Conservation (phyloP, 2,329 filamentous ascomycete species). For the Colletotrichum neosansevieriae region DNA sequence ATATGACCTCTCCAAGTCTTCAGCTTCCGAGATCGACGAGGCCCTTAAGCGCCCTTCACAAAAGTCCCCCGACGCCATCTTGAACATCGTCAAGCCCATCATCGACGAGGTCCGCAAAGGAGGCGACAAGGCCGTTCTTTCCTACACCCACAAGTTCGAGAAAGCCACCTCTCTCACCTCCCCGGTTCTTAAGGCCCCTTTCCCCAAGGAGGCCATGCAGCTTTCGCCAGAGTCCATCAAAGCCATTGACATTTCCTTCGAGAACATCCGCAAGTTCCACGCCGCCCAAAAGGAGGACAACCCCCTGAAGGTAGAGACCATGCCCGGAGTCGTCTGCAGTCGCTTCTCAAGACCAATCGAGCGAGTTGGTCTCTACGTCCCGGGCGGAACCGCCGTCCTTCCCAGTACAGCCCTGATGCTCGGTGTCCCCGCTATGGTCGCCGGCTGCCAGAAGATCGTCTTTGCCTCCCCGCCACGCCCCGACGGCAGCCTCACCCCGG, state of each 20-base stretch:
- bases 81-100: constrained; percentile 91
- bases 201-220: constrained; percentile 87
- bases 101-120: constrained; percentile 86
- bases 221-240: constrained; percentile 81
- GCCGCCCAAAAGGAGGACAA: constrained; percentile 88
- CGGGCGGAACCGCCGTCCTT: constrained; percentile 95
- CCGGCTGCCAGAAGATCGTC: constrained; percentile 94
- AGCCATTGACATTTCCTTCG: constrained; percentile 93
- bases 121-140: constrained; percentile 88
- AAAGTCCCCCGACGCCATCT: constrained; percentile 92
- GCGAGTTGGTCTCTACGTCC: constrained; percentile 95
- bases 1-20: constrained; percentile 75
- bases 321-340: constrained; percentile 96
- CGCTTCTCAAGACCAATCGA: constrained; percentile 94
- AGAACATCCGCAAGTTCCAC: constrained; percentile 96
- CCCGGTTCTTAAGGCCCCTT: constrained; percentile 90
- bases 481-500: constrained; percentile 92
- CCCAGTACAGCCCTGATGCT: constrained; percentile 98
- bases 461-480: constrained; percentile 90
- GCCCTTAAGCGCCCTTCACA: constrained; percentile 91
- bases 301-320: constrained; percentile 89
- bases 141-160: constrained; percentile 98
- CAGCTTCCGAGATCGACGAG: constrained; percentile 74
- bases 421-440: constrained; percentile 96
- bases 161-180: constrained; percentile 92